Conservation (phyloP, 2,329 filamentous ascomycete species). For the Helminthosporium solani region DNA sequence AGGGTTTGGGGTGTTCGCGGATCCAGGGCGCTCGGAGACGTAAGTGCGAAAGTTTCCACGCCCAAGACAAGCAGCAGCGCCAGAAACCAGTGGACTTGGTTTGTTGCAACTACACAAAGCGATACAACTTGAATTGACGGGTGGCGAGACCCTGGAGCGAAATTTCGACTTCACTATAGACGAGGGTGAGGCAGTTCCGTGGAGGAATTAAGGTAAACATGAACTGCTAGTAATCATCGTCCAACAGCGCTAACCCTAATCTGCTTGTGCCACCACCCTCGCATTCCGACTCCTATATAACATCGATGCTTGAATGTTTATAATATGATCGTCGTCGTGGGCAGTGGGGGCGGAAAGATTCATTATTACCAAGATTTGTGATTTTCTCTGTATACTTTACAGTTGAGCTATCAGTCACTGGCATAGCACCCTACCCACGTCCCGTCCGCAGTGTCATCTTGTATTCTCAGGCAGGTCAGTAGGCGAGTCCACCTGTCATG, state of each 20-base stretch:
- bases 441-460: background rate
- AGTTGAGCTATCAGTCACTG: background rate
- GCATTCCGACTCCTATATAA: slow-evolving; percentile 20
- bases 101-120: slow-evolving; percentile 21
- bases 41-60: slow-evolving; percentile 39
- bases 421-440: background rate
- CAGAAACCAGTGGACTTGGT: slow-evolving; percentile 15
- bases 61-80: slow-evolving; percentile 17
- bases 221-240: slow-evolving; percentile 33
- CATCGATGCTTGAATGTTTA: background rate
- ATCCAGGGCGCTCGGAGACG: slow-evolving; percentile 24
- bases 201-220: slow-evolving; percentile 35
- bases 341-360: background rate
- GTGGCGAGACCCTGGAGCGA: slow-evolving; percentile 16
- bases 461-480: background rate
- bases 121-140: slow-evolving; percentile 29
- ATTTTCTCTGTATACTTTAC: background rate
- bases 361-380: background rate
- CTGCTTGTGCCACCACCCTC: slow-evolving; percentile 34
- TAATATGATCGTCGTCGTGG: background rate
- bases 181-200: slow-evolving; percentile 26
- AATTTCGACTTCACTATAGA: slow-evolving; percentile 28
- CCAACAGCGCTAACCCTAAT: slow-evolving; percentile 40
- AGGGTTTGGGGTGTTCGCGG: slow-evolving; percentile 26
- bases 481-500: background rate